These are phyloP conservation scores for Amanita fuliginea DNA, from an alignment of 768 basidiomycete species.

Conservation along the genomic window DNA sequence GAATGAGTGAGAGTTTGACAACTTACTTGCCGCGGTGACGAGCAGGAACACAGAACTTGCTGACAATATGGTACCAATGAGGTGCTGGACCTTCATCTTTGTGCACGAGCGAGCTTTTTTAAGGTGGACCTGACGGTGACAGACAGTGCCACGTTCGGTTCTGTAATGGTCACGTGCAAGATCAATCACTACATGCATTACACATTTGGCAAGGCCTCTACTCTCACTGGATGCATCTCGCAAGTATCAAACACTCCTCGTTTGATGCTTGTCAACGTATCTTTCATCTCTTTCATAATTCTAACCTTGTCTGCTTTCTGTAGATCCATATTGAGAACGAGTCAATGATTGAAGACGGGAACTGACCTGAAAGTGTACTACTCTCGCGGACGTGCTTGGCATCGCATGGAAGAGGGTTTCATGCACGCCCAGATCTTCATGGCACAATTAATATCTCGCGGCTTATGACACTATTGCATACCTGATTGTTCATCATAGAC, in stretches of 20 bases:
- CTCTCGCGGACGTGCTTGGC: constrained; percentile 68
- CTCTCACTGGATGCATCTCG: not conserved
- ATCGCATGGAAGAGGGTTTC: constrained; percentile 71
- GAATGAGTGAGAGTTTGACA: constrained; percentile 9
- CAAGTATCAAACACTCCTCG: not conserved
- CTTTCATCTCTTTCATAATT: constrained; percentile 3
- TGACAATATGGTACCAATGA: constrained; percentile 1
- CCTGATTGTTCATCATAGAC: constrained; percentile 20
- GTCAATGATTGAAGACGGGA: not conserved
- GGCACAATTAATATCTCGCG: not conserved
- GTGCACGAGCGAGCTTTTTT: not conserved
- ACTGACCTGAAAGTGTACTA: constrained; percentile 60
- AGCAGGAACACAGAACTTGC: constrained; percentile 11
- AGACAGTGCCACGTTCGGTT: constrained; percentile 11
- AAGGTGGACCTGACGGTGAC: too few relatives aligned
- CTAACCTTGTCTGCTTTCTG: constrained; percentile 5
- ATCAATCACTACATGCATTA: too few relatives aligned
- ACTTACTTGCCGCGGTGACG: constrained; percentile 10
- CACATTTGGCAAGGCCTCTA: not conserved
- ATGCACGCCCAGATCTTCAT: not conserved
- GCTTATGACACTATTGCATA: constrained; percentile 3
- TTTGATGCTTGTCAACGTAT: not conserved
- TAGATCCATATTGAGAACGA: not conserved
- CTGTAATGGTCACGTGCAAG: not conserved
- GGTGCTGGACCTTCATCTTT: constrained; percentile 4